Percentiles rank a stretch among this genome's conserved stretches.
These are phyloP conservation scores for Cucumis hystrix DNA, from an alignment of 306 rosid species.

Conservation along the genomic window DNA sequence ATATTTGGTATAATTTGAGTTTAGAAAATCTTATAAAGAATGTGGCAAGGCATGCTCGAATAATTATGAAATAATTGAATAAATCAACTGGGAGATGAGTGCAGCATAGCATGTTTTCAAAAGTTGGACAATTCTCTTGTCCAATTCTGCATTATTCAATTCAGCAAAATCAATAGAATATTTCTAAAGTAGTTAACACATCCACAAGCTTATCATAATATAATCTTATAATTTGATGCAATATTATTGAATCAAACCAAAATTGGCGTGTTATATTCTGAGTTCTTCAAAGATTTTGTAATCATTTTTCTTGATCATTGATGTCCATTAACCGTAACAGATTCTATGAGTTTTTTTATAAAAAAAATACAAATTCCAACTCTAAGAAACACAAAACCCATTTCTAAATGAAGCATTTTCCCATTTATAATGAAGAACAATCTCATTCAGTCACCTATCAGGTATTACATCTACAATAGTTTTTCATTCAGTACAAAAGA, in stretches of 20 bases:
- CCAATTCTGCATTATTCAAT: not conserved
- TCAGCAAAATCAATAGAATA: not conserved
- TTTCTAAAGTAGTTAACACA: not conserved
- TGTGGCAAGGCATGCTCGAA: not conserved
- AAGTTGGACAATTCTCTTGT: not conserved
- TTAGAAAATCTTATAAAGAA: not conserved
- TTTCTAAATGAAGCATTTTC: not conserved
- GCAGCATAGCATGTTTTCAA: not conserved
- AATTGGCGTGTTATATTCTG: not conserved
- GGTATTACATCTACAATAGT: not conserved
- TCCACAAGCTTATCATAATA: not conserved
- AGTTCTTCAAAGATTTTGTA: not conserved
- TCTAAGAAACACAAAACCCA: not conserved
- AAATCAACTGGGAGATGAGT: not conserved
- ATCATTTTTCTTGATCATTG: not conserved
- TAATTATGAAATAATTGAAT: not conserved
- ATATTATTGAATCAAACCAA: not conserved
- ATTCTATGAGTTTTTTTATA: not conserved
- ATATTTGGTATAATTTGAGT: not conserved
- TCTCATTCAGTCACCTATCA: not conserved
- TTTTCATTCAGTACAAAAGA: not conserved
- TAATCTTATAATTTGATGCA: not conserved
- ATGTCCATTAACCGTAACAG: not conserved
- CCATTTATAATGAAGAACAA: not conserved
- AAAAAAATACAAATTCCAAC: too few species aligned